Evolutionary conservation across 495 filamentous ascomycete genomes (phyloP), one percentile per base, ranked within the genome.

Genomic region (Pseudevernia furfuracea): DNA sequence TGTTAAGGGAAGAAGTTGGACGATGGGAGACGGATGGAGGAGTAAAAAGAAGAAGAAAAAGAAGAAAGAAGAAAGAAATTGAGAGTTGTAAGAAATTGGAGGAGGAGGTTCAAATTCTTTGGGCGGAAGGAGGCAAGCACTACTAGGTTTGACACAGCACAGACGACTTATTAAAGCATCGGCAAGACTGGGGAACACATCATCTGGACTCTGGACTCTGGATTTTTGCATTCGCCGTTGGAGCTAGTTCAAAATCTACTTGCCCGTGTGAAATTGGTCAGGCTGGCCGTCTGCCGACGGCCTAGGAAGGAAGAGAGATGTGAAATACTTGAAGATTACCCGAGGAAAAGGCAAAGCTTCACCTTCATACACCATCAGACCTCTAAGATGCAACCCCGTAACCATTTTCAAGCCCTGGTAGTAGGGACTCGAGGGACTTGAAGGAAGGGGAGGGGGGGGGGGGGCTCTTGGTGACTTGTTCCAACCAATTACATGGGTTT

Each of bases 51-150:
- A 46, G 58, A 66, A 25, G 7, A 52, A 68, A 28, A 61, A 25
- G 38, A 25, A 32, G 23, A 11, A 52, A 68, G 36, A 61, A 25
- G 38, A 25, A 32, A 48, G 30, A 46, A 32, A 61, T 46, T 25
- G 34, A 55, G 38, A 62, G 55, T 10, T 38, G n/a, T 34, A 59
- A 28, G 34, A 43, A 65, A 46, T 38, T 37, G 58, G 39, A 58
- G 57, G 37, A 62, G 62, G 62, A 46, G 66, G 62, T 36, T 53
- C 17, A 38, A 63, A 67, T 55, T 64, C 60, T 66, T 61, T 66
- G 58, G 62, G 65, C 68, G 68, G 68, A 69, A 69, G 65, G 61
- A 67, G 60, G 67, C 62, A 66, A 64, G 67, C 67, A 69, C 64
- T 69, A 69, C 52, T 55, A 55, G 67, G 57, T 66, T 63, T 69